A percentile compares a stretch with the other conserved stretches of the same genome.
These are phyloP conservation scores for Corinectria fuckeliana DNA, from an alignment of 2,329 filamentous ascomycete genomes.

Conservation along the genomic window DNA sequence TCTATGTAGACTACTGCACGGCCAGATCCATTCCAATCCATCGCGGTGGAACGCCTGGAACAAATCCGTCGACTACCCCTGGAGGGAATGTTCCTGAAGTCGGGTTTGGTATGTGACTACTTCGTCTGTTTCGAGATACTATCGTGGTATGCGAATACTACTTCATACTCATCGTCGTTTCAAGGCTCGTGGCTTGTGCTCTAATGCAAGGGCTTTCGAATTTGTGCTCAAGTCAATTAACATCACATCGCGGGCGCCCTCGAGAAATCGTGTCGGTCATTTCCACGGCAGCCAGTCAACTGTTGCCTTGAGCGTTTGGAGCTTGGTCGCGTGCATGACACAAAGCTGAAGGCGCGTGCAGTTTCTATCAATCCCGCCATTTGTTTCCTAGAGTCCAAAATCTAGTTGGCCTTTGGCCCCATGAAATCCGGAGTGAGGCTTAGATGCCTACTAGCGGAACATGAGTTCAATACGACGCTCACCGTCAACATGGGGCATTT, in stretches of 20 bases:
- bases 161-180: too few species aligned
- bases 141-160: background rate
- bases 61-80: conserved; percentile 5
- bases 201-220: background rate
- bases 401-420: background rate
- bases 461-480: conserved; percentile 18
- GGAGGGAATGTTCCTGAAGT: conserved; percentile 16
- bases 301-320: background rate
- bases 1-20: background rate
- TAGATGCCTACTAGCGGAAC: conserved; percentile 23
- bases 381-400: conserved; percentile 13
- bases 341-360: background rate
- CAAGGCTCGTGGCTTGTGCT: background rate
- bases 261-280: too few species aligned
- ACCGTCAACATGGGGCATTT: conserved; percentile 21
- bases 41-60: conserved; percentile 5
- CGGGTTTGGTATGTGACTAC: conserved; percentile 27
- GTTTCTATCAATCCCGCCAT: background rate
- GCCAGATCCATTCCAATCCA: conserved; percentile 28
- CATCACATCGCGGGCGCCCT: too few species aligned
- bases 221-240: background rate
- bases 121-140: conserved; percentile 10
- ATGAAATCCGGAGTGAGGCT: conserved; percentile 15
- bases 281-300: background rate
- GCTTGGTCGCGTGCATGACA: background rate